Evolutionary conservation across 257 asterid genomes (phyloP).

Genomic region (Paulownia fortunei): DNA sequence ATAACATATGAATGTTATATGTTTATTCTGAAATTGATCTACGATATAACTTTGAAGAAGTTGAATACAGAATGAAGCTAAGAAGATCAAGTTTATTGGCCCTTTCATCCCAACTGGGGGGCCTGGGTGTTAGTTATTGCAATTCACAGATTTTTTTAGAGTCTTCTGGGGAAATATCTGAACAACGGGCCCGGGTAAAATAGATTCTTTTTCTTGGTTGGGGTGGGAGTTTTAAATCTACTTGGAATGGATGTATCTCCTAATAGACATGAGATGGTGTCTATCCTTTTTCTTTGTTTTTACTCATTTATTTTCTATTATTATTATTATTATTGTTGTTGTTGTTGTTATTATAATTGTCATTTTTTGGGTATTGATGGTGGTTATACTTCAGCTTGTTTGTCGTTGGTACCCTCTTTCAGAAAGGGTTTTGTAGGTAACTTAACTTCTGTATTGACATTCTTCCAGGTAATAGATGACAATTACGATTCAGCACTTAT

Average conservation of each 20-base stretch:
- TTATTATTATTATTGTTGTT: too few relatives aligned
- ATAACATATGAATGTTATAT: neutral
- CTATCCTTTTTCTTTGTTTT: too few relatives aligned
- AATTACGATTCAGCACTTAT: neutral
- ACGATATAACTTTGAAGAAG: neutral
- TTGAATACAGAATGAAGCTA: neutral
- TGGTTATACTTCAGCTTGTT: too few relatives aligned
- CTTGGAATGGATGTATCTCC: neutral
- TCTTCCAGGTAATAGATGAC: neutral
- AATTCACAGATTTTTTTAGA: neutral
- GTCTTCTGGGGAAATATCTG: neutral
- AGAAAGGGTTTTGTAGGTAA: neutral
- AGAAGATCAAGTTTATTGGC: neutral
- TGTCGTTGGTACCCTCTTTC: slow-evolving; percentile 13
- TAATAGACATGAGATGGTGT: neutral
- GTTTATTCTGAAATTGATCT: neutral
- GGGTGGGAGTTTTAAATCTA: neutral
- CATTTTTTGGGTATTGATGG: too few relatives aligned
- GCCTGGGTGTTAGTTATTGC: neutral
- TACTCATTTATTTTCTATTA: too few relatives aligned
- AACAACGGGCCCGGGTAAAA: neutral
- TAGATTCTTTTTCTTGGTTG: neutral
- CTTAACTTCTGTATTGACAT: slow-evolving; percentile 10
- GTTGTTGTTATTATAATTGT: too few relatives aligned
- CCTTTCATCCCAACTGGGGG: neutral